Evolutionary conservation across 2,329 filamentous ascomycete genomes (phyloP).

Genomic region (Pseudogymnoascus sp.): DNA sequence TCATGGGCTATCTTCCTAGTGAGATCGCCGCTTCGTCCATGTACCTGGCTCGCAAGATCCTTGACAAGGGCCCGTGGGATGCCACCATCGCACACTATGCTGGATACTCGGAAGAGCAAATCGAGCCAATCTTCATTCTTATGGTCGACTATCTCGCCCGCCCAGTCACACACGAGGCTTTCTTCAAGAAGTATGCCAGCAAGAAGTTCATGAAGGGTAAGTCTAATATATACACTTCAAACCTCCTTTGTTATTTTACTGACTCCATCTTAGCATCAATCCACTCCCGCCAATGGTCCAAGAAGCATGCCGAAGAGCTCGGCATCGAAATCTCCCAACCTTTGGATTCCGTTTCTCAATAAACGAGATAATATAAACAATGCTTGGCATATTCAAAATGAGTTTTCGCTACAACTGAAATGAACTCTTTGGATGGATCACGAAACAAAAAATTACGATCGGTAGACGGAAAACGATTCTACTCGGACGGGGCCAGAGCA

Average conservation of each 20-base stretch:
- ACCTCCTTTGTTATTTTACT: slow-evolving; percentile 19
- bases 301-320: slow-evolving; percentile 59
- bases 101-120: slow-evolving; percentile 87
- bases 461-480: slow-evolving; percentile 8
- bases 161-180: slow-evolving; percentile 87
- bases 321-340: slow-evolving; percentile 36
- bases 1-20: slow-evolving; percentile 82
- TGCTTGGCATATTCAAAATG: slow-evolving; percentile 9
- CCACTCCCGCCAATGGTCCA: slow-evolving; percentile 85
- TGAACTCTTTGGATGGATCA: slow-evolving; percentile 9
- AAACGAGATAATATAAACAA: slow-evolving; percentile 11
- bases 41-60: slow-evolving; percentile 85
- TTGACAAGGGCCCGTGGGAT: slow-evolving; percentile 89
- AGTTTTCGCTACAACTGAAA: slow-evolving; percentile 8
- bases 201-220: slow-evolving; percentile 99
- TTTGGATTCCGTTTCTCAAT: slow-evolving; percentile 24
- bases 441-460: slow-evolving; percentile 10
- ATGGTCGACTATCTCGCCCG: slow-evolving; percentile 96
- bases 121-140: slow-evolving; percentile 81
- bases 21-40: slow-evolving; percentile 88
- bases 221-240: slow-evolving; percentile 20
- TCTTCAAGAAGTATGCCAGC: slow-evolving; percentile 99
- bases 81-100: slow-evolving; percentile 81
- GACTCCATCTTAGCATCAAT: slow-evolving; percentile 61
- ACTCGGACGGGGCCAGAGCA: background rate